These are phyloP conservation scores for Discostella stelligeroides DNA, from an alignment of 108 stramenopile species.

Conservation along the genomic window DNA sequence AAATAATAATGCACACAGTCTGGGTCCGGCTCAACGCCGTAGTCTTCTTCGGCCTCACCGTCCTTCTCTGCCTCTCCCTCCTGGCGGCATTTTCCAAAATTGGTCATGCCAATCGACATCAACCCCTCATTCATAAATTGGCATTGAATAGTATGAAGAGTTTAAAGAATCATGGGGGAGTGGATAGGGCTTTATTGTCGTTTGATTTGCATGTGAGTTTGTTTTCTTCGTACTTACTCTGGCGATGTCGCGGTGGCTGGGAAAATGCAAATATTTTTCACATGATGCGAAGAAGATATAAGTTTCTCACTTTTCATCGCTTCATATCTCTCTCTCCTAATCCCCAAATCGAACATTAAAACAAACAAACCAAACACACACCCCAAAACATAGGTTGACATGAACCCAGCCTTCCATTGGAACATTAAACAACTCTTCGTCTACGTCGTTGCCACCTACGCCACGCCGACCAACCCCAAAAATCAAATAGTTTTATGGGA, in stretches of 20 bases:
- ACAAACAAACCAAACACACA: no score
- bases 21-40: no score
- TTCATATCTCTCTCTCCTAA: no score
- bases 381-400: constrained; percentile 61
- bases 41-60: no score
- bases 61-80: constrained; percentile 88
- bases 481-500: constrained; percentile 97
- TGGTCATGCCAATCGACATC: constrained; percentile 59
- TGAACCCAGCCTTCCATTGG: constrained; percentile 98
- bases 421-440: constrained; percentile 97
- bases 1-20: no score
- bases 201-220: constrained; percentile 88
- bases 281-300: no score
- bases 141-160: constrained; percentile 76
- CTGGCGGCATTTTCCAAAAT: constrained; percentile 86
- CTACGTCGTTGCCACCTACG: constrained; percentile 91
- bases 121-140: constrained; percentile 73
- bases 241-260: not conserved
- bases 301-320: no score
- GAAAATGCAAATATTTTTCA: no score
- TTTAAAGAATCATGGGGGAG: constrained; percentile 89
- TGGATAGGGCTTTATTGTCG: constrained; percentile 90
- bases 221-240: not conserved
- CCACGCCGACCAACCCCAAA: constrained; percentile 73
- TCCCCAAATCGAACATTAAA: no score